Conservation (phyloP, 2,329 filamentous ascomycete genomes). For the Macroventuria anomochaeta region DNA sequence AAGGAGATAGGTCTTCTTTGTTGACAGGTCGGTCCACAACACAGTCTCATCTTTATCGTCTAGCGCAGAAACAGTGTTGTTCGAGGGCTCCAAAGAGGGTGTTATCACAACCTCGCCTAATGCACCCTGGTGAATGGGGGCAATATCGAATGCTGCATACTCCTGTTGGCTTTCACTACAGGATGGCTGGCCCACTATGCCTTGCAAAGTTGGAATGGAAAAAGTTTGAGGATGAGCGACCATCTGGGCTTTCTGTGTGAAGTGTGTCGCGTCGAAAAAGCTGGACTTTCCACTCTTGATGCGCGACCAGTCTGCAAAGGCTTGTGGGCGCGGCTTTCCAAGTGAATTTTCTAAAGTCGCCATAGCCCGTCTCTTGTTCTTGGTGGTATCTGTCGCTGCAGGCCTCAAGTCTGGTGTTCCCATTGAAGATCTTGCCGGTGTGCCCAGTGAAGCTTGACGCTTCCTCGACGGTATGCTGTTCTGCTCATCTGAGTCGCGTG, state of each 20-base stretch:
- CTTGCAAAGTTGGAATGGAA: neutral
- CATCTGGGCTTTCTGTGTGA: neutral
- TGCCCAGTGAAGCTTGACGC: neutral
- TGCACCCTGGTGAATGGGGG: neutral
- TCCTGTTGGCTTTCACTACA: neutral
- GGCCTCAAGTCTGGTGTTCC: neutral
- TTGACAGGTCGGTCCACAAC: slow-evolving; percentile 68
- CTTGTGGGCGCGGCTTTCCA: slow-evolving; percentile 13
- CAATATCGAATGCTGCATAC: neutral
- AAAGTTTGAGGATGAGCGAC: neutral
- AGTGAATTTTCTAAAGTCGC: neutral
- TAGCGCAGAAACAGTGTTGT: neutral
- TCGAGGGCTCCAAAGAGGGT: neutral
- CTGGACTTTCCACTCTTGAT: slow-evolving; percentile 52
- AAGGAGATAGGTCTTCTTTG: slow-evolving; percentile 59
- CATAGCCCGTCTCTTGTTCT: slow-evolving; percentile 28
- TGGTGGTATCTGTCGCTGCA: slow-evolving; percentile 11
- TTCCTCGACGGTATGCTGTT: neutral
- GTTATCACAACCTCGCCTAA: neutral
- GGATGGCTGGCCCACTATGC: neutral
- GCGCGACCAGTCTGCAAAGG: slow-evolving; percentile 51
- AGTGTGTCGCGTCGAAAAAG: slow-evolving; percentile 36
- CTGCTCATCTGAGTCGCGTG: neutral
- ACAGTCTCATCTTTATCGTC: slow-evolving; percentile 47
- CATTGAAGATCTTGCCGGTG: neutral